These are phyloP conservation scores for Xylaria sp. DNA, from an alignment of 2,329 filamentous ascomycete genomes.

Conservation along the genomic window DNA sequence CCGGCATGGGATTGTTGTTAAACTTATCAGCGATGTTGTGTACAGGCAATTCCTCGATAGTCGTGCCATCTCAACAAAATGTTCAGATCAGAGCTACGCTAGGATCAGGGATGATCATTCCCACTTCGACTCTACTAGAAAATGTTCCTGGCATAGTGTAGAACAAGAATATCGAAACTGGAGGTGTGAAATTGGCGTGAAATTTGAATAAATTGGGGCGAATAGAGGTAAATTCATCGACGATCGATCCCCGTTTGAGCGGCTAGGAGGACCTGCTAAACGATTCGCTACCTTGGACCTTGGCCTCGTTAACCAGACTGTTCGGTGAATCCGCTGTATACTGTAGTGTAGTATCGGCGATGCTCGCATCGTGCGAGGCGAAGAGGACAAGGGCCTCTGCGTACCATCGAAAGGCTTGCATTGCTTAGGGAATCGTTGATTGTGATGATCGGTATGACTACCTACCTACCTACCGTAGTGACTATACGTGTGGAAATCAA, in stretches of 20 bases:
- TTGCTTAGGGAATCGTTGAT: not conserved
- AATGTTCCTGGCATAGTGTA: slow-evolving; percentile 18
- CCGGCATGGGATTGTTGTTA: not conserved
- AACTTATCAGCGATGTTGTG: not conserved
- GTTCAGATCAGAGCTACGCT: not conserved
- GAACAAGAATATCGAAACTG: slow-evolving; percentile 10
- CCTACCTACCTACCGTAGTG: not conserved
- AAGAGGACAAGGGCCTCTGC: slow-evolving; percentile 1
- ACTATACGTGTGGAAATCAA: not conserved
- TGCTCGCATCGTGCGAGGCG: slow-evolving; percentile 6
- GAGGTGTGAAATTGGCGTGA: slow-evolving; percentile 26
- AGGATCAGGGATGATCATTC: slow-evolving; percentile 20
- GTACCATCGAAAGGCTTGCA: not conserved
- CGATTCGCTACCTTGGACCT: slow-evolving; percentile 7
- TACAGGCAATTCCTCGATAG: not conserved
- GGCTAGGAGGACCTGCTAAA: slow-evolving; percentile 6
- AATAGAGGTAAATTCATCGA: slow-evolving; percentile 15
- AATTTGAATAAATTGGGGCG: slow-evolving; percentile 11
- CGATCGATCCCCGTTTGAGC: slow-evolving; percentile 23
- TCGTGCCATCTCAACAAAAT: not conserved
- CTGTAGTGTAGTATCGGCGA: slow-evolving; percentile 10
- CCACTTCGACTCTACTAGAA: slow-evolving; percentile 7
- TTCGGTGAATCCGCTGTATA: slow-evolving; percentile 15
- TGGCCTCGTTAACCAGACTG: not conserved
- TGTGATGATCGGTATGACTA: slow-evolving; percentile 10